Percentiles rank a stretch among this genome's conserved stretches.
phyloP scores from a whole-genome alignment of 495 filamentous ascomycete genomes.

The Chaetomium tenue region DNA sequence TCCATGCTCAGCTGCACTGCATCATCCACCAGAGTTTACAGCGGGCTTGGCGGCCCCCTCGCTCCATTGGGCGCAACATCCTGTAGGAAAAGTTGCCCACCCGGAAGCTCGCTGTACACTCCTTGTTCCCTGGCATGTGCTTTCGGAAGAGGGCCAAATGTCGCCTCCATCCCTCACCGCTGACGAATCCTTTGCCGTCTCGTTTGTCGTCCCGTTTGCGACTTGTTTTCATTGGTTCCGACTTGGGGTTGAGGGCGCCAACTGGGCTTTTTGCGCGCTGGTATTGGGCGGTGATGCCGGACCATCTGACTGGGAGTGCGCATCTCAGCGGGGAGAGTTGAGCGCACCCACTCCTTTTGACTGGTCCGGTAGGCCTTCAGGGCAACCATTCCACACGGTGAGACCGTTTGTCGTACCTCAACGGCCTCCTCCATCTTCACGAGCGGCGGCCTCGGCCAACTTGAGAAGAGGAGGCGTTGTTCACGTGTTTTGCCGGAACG shows the following conservation, averaged over 20 bases:
- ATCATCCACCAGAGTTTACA: neutral
- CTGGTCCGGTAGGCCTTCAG: neutral
- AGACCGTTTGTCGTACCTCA: neutral
- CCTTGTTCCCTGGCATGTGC: conserved; percentile 7
- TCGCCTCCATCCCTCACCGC: neutral
- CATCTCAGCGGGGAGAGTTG: neutral
- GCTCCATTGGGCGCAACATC: neutral
- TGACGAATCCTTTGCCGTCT: neutral
- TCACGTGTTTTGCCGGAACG: neutral
- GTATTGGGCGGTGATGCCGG: conserved; percentile 9
- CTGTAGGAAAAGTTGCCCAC: conserved; percentile 7
- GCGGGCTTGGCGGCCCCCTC: neutral
- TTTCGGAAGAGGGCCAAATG: conserved; percentile 4
- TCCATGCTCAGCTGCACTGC: conserved; percentile 4
- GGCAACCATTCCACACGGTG: neutral
- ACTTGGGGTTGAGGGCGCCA: neutral
- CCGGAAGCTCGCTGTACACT: neutral
- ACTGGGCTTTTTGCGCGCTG: neutral
- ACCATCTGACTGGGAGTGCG: conserved; percentile 2
- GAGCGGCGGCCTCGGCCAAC: neutral
- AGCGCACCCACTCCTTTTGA: neutral
- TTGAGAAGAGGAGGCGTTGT: neutral
- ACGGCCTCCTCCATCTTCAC: neutral
- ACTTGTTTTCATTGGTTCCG: neutral
- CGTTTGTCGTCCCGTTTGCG: neutral